Evolutionary conservation across 495 filamentous ascomycete genomes (phyloP), one percentile per base, ranked within the genome.

Genomic region (Emericellopsis terricola): DNA sequence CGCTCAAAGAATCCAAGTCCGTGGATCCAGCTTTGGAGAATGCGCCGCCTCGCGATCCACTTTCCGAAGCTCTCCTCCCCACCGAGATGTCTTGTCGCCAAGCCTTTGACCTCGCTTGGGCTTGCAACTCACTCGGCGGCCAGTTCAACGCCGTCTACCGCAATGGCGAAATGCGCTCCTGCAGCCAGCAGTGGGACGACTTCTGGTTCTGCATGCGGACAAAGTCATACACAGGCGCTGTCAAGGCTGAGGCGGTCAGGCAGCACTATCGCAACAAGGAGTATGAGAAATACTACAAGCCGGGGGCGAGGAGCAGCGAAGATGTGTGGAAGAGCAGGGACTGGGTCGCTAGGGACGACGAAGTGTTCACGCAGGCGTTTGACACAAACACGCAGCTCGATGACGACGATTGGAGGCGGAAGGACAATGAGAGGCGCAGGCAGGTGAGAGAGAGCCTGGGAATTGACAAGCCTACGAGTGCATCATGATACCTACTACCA

Each of bases 151-250:
- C 59, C 40, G 56, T 96, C 6, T 97, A 97, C 65, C 79, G 89
- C 27, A 74, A 81, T 52, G 89, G 89, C 36, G 53, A 50, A 27
- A 41, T 89, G 30, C 69, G 75, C 2, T 60, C 67, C 8, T 97
- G 89, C 62, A 59, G 57, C 18, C 74, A 87, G 42, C 74, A 80
- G 29, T 92, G 84, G 81, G 64, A 73, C 42, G 77, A 87, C 51
- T 94, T 89, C 59, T 83, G 87, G 73, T 80, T 93, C 56, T 97
- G 89, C 62, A 92, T 97, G 82, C 74, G 78, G 37, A 75, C 73
- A n/a, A 68, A 70, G 56, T 43, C 50, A 28, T 53, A 65, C 50
- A 28, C 53, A 3, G 58, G 64, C 1, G 51, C 64, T 21, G 41
- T 62, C 43, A 62, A 63, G 41, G 65, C 60, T 41, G 62, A 58